Evolutionary conservation across 176 grass and related monocot genomes (phyloP), one percentile per base, ranked within the genome.

Genomic region (Chrysopogon serrulatus): DNA sequence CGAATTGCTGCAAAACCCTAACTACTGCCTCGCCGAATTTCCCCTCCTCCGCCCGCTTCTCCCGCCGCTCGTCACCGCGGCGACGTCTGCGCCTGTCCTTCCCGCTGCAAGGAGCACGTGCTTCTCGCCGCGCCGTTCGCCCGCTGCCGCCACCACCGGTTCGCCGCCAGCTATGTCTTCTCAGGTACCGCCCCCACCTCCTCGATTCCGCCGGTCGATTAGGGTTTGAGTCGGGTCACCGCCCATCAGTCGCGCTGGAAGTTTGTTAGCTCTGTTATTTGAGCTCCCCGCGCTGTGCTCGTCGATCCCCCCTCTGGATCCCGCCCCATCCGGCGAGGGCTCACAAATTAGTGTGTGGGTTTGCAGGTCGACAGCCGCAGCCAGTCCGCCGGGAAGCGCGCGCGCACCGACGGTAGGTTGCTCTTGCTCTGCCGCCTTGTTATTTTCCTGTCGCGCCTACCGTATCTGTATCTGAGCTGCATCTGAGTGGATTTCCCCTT

Each of bases 331-430:
- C 6, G 10, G 15, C 61, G 18, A 14, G 81, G 33, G 19, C 79
- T 82, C 23, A 75, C 59, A 1, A 14, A 21, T 82, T 57, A 15
- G 9, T 64, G 7, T 14, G 21, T 66, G 34, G 1, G 88, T 67
- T 86, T 80, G 43, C 53, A 97, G 94, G 85, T 92, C 17, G 91
- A 94, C 44, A 94, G 71, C 71, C 91, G 94, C 28, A 92, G 75
- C 64, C 88, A 90, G 6, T 87, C 89, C 34, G 94, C 94, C 4
- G 94, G 94, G 43, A 97, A 97, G 87, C 88, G 94, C 21, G 94
- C 94, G 19, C 91, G 94, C 39, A 97, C 94, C 7, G 94, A 97
- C 70, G 94, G 94, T 97, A 90, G 73, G 45, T 70, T 31, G 12
- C 64, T 71, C 14, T 70, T 41, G 15, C 64, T 66, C 14, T 19